Evolutionary conservation across 768 basidiomycete genomes (phyloP).

Genomic region (Mycena leptocephala): DNA sequence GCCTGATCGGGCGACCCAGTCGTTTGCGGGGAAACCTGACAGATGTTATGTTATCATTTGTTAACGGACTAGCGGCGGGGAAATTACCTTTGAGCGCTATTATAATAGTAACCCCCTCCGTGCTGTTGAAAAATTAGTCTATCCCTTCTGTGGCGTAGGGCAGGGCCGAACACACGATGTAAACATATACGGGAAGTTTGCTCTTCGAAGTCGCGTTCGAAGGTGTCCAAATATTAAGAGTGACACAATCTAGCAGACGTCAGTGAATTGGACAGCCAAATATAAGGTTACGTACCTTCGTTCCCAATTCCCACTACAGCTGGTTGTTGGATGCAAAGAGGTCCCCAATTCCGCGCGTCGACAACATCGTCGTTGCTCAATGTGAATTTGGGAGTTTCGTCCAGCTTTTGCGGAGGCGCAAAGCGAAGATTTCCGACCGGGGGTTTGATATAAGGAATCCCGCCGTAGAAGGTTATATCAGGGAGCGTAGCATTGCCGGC

Average conservation of each 20-base stretch:
- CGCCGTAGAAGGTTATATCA: slow-evolving; percentile 53
- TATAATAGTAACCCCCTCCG: slow-evolving; percentile 52
- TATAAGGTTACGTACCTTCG: slow-evolving; percentile 47
- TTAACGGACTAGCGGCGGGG: not conserved
- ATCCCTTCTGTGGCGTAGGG: not conserved
- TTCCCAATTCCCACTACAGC: slow-evolving; percentile 53
- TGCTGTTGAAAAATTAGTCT: slow-evolving; percentile 24
- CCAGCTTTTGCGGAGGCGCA: slow-evolving; percentile 47
- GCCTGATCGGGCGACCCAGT: slow-evolving; percentile 50
- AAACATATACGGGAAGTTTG: slow-evolving; percentile 53
- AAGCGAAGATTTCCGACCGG: slow-evolving; percentile 54
- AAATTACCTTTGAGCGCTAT: slow-evolving; percentile 37
- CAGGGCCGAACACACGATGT: slow-evolving; percentile 40
- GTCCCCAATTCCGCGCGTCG: slow-evolving; percentile 55
- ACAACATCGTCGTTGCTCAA: slow-evolving; percentile 37
- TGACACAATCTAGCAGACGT: slow-evolving; percentile 48
- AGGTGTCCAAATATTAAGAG: slow-evolving; percentile 55
- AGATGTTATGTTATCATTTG: slow-evolving; percentile 37
- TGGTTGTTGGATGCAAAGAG: slow-evolving; percentile 57
- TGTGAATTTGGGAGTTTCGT: slow-evolving; percentile 37
- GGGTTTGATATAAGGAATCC: slow-evolving; percentile 55
- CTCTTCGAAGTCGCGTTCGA: slow-evolving; percentile 43
- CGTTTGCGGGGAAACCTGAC: slow-evolving; percentile 54
- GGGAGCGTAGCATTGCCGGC: slow-evolving; percentile 47
- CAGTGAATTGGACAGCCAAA: not conserved